A percentile compares a stretch with the other conserved stretches of the same genome.
Evolutionary conservation across 2,329 filamentous ascomycete genomes (phyloP).

Genomic region (Epichloe bromicola): DNA sequence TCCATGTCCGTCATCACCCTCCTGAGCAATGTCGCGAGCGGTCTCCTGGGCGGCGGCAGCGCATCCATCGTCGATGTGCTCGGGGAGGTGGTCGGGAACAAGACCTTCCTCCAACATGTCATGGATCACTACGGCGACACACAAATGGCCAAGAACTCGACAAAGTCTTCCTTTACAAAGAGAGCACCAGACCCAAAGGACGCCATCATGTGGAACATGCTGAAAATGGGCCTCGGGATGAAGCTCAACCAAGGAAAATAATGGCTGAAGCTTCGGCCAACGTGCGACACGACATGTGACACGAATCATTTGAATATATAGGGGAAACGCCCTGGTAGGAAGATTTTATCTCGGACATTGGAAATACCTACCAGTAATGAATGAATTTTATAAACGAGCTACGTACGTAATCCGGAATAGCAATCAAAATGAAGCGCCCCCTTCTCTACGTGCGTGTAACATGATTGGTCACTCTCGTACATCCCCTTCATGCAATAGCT

Average conservation of each 20-base stretch:
- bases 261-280: background rate
- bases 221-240: slow-evolving; percentile 4
- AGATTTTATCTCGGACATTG: too few species aligned
- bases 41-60: slow-evolving; percentile 18
- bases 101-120: slow-evolving; percentile 24
- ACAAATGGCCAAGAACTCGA: slow-evolving; percentile 2
- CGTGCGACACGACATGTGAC: too few species aligned
- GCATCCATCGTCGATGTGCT: slow-evolving; percentile 20
- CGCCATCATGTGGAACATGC: slow-evolving; percentile 7
- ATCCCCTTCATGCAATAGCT: too few species aligned
- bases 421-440: too few species aligned
- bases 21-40: slow-evolving; percentile 23
- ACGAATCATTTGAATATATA: too few species aligned
- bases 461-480: too few species aligned
- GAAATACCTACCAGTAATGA: too few species aligned
- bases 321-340: too few species aligned
- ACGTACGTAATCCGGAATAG: too few species aligned
- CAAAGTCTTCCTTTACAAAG: background rate
- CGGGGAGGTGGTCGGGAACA: slow-evolving; percentile 26
- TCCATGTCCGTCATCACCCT: slow-evolving; percentile 25
- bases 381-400: too few species aligned
- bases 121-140: slow-evolving; percentile 21
- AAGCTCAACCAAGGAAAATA: slow-evolving; percentile 2
- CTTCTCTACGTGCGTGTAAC: too few species aligned
- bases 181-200: slow-evolving; percentile 1